These are phyloP conservation scores for Dactylellina cionopaga DNA, from an alignment of 2,329 filamentous ascomycete genomes.

Conservation along the genomic window DNA sequence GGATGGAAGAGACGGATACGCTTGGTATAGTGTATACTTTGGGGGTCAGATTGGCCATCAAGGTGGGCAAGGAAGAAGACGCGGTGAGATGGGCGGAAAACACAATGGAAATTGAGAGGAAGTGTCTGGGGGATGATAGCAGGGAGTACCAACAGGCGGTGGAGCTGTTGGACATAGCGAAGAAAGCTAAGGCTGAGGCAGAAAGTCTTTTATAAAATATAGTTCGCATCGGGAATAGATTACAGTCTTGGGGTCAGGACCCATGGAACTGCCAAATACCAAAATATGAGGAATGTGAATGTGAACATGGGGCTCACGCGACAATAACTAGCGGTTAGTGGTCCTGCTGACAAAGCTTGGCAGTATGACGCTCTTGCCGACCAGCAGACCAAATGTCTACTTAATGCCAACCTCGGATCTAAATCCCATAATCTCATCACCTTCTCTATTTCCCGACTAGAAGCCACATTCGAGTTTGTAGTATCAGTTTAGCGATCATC, in stretches of 20 bases:
- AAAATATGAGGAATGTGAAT: too few relatives aligned
- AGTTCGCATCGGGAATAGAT: too few relatives aligned
- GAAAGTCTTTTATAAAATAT: too few relatives aligned
- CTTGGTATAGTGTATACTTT: constrained; percentile 15
- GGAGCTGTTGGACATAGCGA: constrained; percentile 13
- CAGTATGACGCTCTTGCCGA: constrained; percentile 1
- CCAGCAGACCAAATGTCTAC: not conserved
- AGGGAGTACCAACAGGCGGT: constrained; percentile 24
- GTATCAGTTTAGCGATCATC: too few relatives aligned
- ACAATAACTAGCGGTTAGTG: not conserved
- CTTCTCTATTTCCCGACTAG: too few relatives aligned
- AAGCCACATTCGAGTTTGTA: too few relatives aligned
- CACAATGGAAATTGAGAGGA: constrained; percentile 30
- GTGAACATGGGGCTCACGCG: too few relatives aligned
- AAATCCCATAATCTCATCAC: too few relatives aligned
- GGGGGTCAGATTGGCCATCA: constrained; percentile 10
- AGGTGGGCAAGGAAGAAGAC: constrained; percentile 3
- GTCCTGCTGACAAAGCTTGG: constrained; percentile 11
- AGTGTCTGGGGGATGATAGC: constrained; percentile 44
- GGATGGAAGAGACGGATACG: constrained; percentile 49
- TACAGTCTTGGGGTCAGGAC: too few relatives aligned
- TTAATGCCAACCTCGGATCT: not conserved
- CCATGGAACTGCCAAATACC: too few relatives aligned
- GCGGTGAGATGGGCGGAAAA: constrained; percentile 38
- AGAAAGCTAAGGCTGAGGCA: not conserved